Conservation (phyloP, 1,284 basidiomycete species). For the Papiliotrema terrestris region DNA sequence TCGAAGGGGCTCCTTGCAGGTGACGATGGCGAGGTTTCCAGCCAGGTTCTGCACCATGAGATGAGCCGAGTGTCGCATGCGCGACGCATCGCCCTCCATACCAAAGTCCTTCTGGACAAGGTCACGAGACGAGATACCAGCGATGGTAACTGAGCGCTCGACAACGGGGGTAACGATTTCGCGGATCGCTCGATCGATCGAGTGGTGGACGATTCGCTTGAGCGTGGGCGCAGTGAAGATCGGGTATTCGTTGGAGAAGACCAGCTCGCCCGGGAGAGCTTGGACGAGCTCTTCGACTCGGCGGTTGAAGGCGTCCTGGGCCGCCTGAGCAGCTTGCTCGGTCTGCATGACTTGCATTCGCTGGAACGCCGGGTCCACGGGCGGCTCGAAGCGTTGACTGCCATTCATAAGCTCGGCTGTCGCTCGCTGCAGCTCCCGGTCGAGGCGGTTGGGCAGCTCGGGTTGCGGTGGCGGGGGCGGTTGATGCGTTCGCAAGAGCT, state of each 20-base stretch:
- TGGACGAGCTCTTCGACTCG: constrained; percentile 56
- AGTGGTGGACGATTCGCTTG: constrained; percentile 87
- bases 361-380: constrained; percentile 36
- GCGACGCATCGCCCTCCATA: constrained; percentile 87
- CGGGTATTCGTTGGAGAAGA: constrained; percentile 63
- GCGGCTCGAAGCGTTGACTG: constrained; percentile 29
- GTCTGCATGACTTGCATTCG: constrained; percentile 45
- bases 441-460: constrained; percentile 37
- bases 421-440: constrained; percentile 39
- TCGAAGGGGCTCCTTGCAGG: constrained; percentile 96
- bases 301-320: constrained; percentile 47
- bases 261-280: constrained; percentile 74
- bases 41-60: constrained; percentile 97
- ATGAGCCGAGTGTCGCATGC: constrained; percentile 86
- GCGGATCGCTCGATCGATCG: constrained; percentile 89
- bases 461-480: constrained; percentile 43
- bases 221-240: constrained; percentile 70
- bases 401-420: constrained; percentile 30
- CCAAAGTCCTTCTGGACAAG: constrained; percentile 96
- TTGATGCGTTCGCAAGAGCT: constrained; percentile 58
- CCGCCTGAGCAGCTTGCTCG: constrained; percentile 45
- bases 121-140: constrained; percentile 94
- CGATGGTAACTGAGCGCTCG: constrained; percentile 98
- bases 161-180: constrained; percentile 99
- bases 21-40: constrained; percentile 92